Conservation (phyloP, 2,329 filamentous ascomycete species). For the Zasmidium angulare region DNA sequence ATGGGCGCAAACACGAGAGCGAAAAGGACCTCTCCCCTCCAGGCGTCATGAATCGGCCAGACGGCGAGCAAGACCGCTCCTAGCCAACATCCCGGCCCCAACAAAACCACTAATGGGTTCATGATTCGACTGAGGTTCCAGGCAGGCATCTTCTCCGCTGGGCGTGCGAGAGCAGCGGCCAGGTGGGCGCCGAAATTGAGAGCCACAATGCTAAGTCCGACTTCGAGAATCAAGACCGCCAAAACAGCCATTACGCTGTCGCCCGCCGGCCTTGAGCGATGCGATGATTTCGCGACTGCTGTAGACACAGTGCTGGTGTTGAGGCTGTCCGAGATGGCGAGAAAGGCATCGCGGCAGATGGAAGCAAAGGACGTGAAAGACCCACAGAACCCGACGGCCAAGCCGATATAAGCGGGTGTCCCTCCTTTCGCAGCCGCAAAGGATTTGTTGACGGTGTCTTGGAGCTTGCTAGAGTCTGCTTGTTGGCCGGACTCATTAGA, state of each 20-base stretch:
- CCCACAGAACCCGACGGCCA: slow-evolving; percentile 81
- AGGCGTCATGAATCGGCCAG: slow-evolving; percentile 59
- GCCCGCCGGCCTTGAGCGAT: slow-evolving; percentile 60
- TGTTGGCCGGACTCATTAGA: slow-evolving; percentile 61
- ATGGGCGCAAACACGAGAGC: slow-evolving; percentile 76
- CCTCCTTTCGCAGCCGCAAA: slow-evolving; percentile 59
- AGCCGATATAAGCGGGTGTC: slow-evolving; percentile 76
- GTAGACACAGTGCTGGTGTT: slow-evolving; percentile 41
- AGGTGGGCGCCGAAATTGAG: slow-evolving; percentile 75
- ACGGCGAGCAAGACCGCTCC: slow-evolving; percentile 68
- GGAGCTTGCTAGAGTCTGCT: slow-evolving; percentile 19
- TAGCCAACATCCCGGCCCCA: slow-evolving; percentile 73
- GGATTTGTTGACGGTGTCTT: slow-evolving; percentile 15
- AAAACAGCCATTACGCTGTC: slow-evolving; percentile 78
- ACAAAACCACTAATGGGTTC: slow-evolving; percentile 61
- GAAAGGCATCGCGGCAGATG: slow-evolving; percentile 76
- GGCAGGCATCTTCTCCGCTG: slow-evolving; percentile 61
- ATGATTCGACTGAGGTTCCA: slow-evolving; percentile 56
- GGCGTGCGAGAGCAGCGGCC: slow-evolving; percentile 58
- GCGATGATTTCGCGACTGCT: slow-evolving; percentile 26
- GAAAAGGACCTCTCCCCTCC: slow-evolving; percentile 72
- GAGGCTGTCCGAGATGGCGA: slow-evolving; percentile 74
- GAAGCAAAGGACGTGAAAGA: slow-evolving; percentile 84
- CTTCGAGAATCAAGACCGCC: slow-evolving; percentile 67
- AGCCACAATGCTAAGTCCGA: slow-evolving; percentile 65